These are phyloP conservation scores for Nidula niveotomentosa DNA, from an alignment of 1,284 basidiomycete species.

Conservation along the genomic window DNA sequence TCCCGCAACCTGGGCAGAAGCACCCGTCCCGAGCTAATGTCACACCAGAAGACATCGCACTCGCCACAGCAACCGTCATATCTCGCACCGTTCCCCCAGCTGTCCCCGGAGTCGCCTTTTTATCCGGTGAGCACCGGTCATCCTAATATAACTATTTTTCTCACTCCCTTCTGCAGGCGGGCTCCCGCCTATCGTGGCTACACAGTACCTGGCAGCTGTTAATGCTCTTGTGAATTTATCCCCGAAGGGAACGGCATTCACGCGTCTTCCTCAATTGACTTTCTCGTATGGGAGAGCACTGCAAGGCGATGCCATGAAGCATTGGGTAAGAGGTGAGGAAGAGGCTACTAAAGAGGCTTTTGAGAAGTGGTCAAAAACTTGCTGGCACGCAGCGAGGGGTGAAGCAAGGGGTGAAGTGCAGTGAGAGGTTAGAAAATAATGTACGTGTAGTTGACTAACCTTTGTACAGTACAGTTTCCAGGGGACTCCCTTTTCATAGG, in stretches of 20 bases:
- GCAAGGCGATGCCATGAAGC: slow-evolving; percentile 46
- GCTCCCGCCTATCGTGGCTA: slow-evolving; percentile 34
- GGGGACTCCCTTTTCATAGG: too few species aligned
- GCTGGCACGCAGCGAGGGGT: slow-evolving; percentile 37
- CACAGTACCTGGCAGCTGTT: slow-evolving; percentile 35
- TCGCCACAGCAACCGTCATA: slow-evolving; percentile 46
- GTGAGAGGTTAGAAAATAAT: slow-evolving; percentile 1
- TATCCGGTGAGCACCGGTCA: slow-evolving; percentile 46
- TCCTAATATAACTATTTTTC: too few species aligned
- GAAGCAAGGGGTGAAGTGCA: slow-evolving; percentile 11
- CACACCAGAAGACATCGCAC: slow-evolving; percentile 42
- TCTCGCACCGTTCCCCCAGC: slow-evolving; percentile 44
- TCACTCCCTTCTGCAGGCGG: too few species aligned
- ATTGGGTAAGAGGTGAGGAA: slow-evolving; percentile 45
- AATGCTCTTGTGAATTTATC: slow-evolving; percentile 33
- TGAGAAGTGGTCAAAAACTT: slow-evolving; percentile 38
- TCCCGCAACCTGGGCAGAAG: slow-evolving; percentile 47
- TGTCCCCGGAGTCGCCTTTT: slow-evolving; percentile 48
- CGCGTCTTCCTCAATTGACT: slow-evolving; percentile 38
- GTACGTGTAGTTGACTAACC: too few species aligned
- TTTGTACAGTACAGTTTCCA: too few species aligned
- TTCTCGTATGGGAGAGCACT: slow-evolving; percentile 52
- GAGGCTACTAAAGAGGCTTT: slow-evolving; percentile 36
- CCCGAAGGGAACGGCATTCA: slow-evolving; percentile 27
- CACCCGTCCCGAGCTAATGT: slow-evolving; percentile 33